A percentile compares a stretch with the other conserved stretches of the same genome.
phyloP scores from a whole-genome alignment of 2,329 filamentous ascomycete genomes.

The Calycina herbarum region DNA sequence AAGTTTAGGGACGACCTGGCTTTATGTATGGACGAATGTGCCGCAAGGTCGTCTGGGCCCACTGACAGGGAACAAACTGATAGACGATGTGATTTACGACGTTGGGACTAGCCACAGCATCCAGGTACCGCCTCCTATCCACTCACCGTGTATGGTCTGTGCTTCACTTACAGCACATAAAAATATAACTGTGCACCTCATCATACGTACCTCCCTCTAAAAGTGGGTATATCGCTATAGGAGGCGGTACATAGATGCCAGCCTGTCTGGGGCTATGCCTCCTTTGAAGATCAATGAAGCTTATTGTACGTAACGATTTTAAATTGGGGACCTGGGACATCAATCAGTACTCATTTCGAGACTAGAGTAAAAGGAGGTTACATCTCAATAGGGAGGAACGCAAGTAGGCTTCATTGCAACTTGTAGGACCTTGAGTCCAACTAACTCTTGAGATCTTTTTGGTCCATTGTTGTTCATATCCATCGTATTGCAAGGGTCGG shows the following conservation, averaged over 20 bases:
- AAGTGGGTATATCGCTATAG: not conserved
- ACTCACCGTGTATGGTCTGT: too few relatives aligned
- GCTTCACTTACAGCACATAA: too few relatives aligned
- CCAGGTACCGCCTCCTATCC: too few relatives aligned
- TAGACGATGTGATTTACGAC: too few relatives aligned
- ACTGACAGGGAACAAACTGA: too few relatives aligned
- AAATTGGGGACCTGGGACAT: not conserved
- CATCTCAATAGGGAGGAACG: not conserved
- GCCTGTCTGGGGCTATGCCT: not conserved
- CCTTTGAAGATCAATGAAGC: not conserved
- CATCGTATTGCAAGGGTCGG: not conserved
- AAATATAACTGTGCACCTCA: too few relatives aligned
- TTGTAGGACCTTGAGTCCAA: not conserved
- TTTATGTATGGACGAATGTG: too few relatives aligned
- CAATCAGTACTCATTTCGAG: not conserved
- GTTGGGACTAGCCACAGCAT: too few relatives aligned
- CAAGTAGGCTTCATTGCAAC: not conserved
- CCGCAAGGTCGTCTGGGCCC: too few relatives aligned
- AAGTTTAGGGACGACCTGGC: not conserved
- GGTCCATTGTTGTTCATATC: not conserved
- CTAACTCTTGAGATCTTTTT: not conserved
- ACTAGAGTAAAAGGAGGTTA: not conserved
- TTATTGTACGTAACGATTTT: not conserved
- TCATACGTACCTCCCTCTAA: too few relatives aligned
- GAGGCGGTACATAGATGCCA: not conserved